Evolutionary conservation across 2,329 filamentous ascomycete species (phyloP).

Genomic region (Aspergillus hortae): DNA sequence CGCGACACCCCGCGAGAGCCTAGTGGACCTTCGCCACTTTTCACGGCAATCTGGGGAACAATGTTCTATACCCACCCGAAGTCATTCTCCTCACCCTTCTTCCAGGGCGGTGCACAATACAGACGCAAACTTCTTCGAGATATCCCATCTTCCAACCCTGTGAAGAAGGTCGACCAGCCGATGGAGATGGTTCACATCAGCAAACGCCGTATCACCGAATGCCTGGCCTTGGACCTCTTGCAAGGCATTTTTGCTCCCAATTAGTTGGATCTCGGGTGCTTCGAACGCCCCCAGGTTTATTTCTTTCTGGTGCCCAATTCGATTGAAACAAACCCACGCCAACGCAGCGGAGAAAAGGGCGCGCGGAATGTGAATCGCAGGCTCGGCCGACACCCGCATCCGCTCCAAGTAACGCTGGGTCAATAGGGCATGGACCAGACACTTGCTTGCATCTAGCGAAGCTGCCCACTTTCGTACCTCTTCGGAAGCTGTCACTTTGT

Average conservation of each 20-base stretch:
- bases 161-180: conserved; percentile 22
- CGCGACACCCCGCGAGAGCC: neutral
- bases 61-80: neutral
- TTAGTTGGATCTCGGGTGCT: conserved; percentile 24
- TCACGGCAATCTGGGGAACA: neutral
- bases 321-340: conserved; percentile 16
- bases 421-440: conserved; percentile 14
- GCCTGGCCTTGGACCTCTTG: conserved; percentile 13
- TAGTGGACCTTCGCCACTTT: neutral
- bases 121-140: conserved; percentile 23
- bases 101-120: conserved; percentile 13
- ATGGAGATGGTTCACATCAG: conserved; percentile 23
- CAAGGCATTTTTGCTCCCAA: conserved; percentile 16
- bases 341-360: conserved; percentile 14
- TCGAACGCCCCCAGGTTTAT: conserved; percentile 14
- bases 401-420: conserved; percentile 14
- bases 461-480: conserved; percentile 2
- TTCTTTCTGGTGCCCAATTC: conserved; percentile 10
- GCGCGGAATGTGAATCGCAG: conserved; percentile 18
- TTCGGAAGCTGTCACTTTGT: neutral
- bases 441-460: conserved; percentile 16
- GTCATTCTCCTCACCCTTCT: neutral
- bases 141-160: conserved; percentile 25
- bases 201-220: conserved; percentile 15
- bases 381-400: conserved; percentile 16